Evolutionary conservation across 345 rosid genomes (phyloP), one percentile per base, ranked within the genome.

Genomic region (Cochlearia excelsa): DNA sequence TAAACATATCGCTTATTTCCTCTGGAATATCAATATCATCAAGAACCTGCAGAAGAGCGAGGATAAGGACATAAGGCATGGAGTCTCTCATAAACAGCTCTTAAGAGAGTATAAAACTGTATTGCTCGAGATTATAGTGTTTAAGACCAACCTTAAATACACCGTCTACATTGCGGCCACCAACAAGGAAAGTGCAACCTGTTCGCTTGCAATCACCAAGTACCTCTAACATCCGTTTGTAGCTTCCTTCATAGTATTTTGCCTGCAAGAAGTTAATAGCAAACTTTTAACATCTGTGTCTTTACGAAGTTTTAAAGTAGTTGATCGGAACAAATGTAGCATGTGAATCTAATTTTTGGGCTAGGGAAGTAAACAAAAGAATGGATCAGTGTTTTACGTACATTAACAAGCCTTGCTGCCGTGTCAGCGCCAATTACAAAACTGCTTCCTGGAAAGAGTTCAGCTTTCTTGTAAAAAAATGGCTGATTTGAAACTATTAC

Each of bases 371-470:
- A 29, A 53, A 54, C 33, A 26, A 54, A 49, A 35, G 39, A 51
- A 23, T 26, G 5, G 30, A 11, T 51, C 5, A 30, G 37, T 53
- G 38, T 40, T 46, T 39, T 54, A 54, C 88, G 34, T 79, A 89
- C 97, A 78, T 87, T 69, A 40, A 83, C 82, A 59, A 93, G 91
- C 77, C 99, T 87, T 49, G 78, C 90, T 49, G 78, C 89, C 31
- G 99, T 93, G 69, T 93, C 99, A 26, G 82, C 95, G 40, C 99
- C 97, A 65, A 89, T 85, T 26, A 89, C 97, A 69, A 93, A 89
- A 54, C 88, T 80, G 73, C 99, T 93, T 61, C 95, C 97, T 2
- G 95, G 97, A 61, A 93, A 93, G 59, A 93, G 81, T 52, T 86
- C 94, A 39, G 94, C 94, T 79, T 89, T 93, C 85, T 84, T 93